Conservation (phyloP, 345 rosid species). For the Salix udensis region DNA sequence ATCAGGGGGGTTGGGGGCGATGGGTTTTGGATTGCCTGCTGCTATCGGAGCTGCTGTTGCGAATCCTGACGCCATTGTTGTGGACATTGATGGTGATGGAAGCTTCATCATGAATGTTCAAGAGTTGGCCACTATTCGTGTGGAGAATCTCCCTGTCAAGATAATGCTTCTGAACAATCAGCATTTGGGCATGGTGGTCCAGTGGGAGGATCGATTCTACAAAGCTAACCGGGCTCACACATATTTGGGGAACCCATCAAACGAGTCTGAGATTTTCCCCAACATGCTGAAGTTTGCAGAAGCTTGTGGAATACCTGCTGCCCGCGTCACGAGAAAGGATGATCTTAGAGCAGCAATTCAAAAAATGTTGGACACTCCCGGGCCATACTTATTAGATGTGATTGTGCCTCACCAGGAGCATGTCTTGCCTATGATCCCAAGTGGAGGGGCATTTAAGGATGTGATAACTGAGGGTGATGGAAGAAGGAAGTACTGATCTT, state of each 20-base stretch:
- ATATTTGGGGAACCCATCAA: slow-evolving; percentile 72
- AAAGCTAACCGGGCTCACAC: slow-evolving; percentile 94
- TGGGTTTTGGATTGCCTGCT: slow-evolving; percentile 98
- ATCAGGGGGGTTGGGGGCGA: slow-evolving; percentile 90
- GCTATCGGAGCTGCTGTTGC: slow-evolving; percentile 99
- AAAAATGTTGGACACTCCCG: slow-evolving; percentile 86
- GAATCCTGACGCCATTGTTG: slow-evolving; percentile 67
- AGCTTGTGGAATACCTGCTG: slow-evolving; percentile 83
- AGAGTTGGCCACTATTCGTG: slow-evolving; percentile 80
- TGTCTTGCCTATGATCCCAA: slow-evolving; percentile 95
- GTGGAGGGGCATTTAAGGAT: slow-evolving; percentile 88
- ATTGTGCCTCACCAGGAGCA: slow-evolving; percentile 97
- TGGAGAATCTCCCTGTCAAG: slow-evolving; percentile 86
- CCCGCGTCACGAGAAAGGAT: slow-evolving; percentile 63
- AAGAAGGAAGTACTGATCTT: slow-evolving; percentile 36
- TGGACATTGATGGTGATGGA: slow-evolving; percentile 98
- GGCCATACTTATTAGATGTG: slow-evolving; percentile 85
- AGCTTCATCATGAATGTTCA: slow-evolving; percentile 96
- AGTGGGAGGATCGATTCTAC: slow-evolving; percentile 92
- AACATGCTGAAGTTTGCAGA: slow-evolving; percentile 79
- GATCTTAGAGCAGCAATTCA: slow-evolving; percentile 68
- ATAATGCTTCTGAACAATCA: slow-evolving; percentile 78
- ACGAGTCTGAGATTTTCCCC: slow-evolving; percentile 72
- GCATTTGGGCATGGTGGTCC: slow-evolving; percentile 95
- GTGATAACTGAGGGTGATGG: slow-evolving; percentile 91